phyloP scores from a whole-genome alignment of 306 rosid species.

The Medicago arabica region DNA sequence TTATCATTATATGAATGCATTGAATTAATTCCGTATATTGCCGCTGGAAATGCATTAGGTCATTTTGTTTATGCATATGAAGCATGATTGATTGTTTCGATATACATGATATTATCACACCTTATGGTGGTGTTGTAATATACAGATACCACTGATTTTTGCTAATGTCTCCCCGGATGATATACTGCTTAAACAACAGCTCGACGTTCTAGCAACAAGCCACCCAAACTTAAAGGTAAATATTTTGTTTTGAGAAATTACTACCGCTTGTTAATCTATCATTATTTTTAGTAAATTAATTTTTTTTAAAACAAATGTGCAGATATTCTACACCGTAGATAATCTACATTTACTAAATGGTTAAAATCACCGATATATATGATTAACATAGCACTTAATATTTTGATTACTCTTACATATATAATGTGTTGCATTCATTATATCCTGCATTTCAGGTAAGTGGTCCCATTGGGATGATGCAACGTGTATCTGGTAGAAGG shows the following conservation, averaged over 20 bases:
- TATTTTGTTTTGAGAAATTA: not conserved
- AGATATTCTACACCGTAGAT: conserved; percentile 86
- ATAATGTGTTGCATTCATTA: no score
- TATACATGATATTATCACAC: no score
- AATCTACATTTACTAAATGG: conserved; percentile 10
- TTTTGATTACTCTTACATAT: no score
- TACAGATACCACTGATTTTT: conserved; percentile 83
- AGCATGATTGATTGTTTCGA: not conserved
- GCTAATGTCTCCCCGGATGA: conserved; percentile 93
- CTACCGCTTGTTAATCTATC: conserved; percentile 21
- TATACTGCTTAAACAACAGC: conserved; percentile 91
- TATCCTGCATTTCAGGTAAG: no score
- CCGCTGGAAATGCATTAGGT: conserved; percentile 7
- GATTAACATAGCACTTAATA: no score
- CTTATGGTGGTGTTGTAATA: no score
- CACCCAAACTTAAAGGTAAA: conserved; percentile 92
- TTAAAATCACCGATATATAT: no score
- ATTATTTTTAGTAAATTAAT: conserved; percentile 11
- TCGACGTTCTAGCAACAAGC: conserved; percentile 79
- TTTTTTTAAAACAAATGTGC: conserved; percentile 38
- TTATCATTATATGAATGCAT: no score
- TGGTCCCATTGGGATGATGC: no score
- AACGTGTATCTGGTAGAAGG: no score
- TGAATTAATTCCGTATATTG: no score
- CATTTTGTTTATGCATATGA: conserved; percentile 30